Percentiles rank a stretch among this genome's conserved stretches.
Evolutionary conservation across 2,329 filamentous ascomycete genomes (phyloP).

Genomic region (Arthrobotrys pseudoclavata): DNA sequence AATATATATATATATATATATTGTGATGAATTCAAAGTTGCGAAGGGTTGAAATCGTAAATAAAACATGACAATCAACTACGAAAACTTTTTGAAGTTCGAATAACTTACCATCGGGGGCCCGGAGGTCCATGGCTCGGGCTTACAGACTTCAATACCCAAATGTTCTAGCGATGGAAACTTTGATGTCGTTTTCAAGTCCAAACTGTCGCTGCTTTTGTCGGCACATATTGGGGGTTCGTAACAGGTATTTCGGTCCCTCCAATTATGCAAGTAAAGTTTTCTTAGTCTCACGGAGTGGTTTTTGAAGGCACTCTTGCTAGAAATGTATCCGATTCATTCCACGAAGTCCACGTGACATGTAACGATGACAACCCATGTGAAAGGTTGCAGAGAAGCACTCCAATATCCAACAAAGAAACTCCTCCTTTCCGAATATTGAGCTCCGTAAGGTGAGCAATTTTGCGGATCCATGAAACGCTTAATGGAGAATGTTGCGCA

Average conservation of each 20-base stretch:
- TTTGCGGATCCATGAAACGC: background rate
- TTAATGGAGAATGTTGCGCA: background rate
- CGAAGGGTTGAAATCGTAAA: too few species aligned
- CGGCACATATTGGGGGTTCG: background rate
- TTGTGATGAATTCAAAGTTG: too few species aligned
- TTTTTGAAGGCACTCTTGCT: background rate
- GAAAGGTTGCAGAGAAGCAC: background rate
- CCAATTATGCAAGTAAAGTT: background rate
- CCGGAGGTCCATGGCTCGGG: background rate
- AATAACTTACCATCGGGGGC: constrained; percentile 5
- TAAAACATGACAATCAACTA: too few species aligned
- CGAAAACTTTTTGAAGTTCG: background rate
- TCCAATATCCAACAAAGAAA: background rate
- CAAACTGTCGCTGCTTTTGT: background rate
- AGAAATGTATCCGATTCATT: background rate
- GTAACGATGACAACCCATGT: background rate
- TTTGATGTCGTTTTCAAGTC: constrained; percentile 4
- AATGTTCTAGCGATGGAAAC: constrained; percentile 8
- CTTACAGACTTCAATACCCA: background rate
- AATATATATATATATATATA: too few species aligned
- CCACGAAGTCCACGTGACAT: background rate
- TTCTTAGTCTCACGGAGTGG: constrained; percentile 1
- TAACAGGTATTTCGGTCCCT: rapidly evolving
- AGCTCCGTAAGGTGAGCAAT: constrained; percentile 4
- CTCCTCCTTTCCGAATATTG: background rate